A percentile compares a stretch with the other conserved stretches of the same genome.
Conservation (phyloP, 2,329 filamentous ascomycete species). For the Pyrenophora seminiperda region DNA sequence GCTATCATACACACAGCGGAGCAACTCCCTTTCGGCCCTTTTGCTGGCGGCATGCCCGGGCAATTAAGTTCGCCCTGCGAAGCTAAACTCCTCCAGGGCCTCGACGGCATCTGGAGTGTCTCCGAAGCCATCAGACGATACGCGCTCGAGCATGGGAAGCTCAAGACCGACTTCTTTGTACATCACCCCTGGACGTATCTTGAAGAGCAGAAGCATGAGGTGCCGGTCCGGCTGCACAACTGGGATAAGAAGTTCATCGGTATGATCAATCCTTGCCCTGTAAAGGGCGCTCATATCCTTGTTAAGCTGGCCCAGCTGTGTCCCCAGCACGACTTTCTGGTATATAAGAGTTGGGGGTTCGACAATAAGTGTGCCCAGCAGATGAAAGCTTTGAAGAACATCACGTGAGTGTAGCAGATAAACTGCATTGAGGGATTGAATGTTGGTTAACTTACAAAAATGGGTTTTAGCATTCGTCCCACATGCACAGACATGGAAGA, state of each 20-base stretch:
- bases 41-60: constrained; percentile 3
- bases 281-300: not conserved
- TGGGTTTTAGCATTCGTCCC: not conserved
- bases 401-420: not conserved
- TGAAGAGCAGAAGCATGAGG: not conserved
- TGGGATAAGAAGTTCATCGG: constrained; percentile 1
- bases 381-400: not conserved
- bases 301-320: not conserved
- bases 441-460: not conserved
- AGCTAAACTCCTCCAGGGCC: not conserved
- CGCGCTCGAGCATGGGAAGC: constrained; percentile 3
- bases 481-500: constrained; percentile 6
- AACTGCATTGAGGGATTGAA: no score
- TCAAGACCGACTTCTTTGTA: not conserved
- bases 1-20: constrained; percentile 6
- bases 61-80: constrained; percentile 3
- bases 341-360: constrained; percentile 10
- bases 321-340: constrained; percentile 6
- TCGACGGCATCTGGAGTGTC: constrained; percentile 7
- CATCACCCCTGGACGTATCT: not conserved
- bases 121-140: constrained; percentile 1
- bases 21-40: constrained; percentile 11
- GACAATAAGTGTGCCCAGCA: not conserved
- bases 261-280: constrained; percentile 2
- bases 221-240: not conserved